These are phyloP conservation scores for Setaria viridis DNA, from an alignment of 202 grass and related monocot species.

Conservation along the genomic window DNA sequence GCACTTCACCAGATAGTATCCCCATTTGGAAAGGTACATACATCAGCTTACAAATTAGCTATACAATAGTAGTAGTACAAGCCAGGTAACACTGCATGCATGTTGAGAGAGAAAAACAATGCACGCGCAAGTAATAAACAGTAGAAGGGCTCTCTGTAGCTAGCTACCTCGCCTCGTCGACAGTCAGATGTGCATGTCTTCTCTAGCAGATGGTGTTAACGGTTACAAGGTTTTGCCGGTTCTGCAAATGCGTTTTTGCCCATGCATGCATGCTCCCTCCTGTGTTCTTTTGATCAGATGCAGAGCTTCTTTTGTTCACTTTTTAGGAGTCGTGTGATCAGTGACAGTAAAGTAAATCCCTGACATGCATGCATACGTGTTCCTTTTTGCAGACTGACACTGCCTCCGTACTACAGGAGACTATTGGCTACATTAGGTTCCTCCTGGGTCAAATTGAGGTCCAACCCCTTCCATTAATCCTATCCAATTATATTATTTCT, in stretches of 20 bases:
- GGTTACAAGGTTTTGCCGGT: background rate
- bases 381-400: slow-evolving; percentile 88
- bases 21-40: slow-evolving; percentile 75
- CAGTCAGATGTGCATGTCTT: background rate
- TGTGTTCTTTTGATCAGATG: slow-evolving; percentile 25
- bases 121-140: background rate
- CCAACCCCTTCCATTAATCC: background rate
- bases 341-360: slow-evolving; percentile 37
- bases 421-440: slow-evolving; percentile 92
- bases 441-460: slow-evolving; percentile 92
- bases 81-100: background rate
- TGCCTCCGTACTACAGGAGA: slow-evolving; percentile 90
- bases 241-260: background rate
- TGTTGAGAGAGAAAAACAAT: background rate
- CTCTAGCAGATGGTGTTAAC: background rate
- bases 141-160: background rate
- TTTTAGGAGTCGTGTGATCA: slow-evolving; percentile 23
- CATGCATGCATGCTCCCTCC: slow-evolving; percentile 4
- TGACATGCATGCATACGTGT: slow-evolving; percentile 46
- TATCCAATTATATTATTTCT: background rate
- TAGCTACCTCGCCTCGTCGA: background rate
- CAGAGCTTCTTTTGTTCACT: slow-evolving; percentile 8
- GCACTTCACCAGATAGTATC: slow-evolving; percentile 82
- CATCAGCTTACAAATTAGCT: background rate
- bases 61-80: background rate